A percentile compares a stretch with the other conserved stretches of the same genome.
These are phyloP conservation scores for Drosera spatulata DNA, from an alignment of 179 eudicot genomes.

Conservation along the genomic window DNA sequence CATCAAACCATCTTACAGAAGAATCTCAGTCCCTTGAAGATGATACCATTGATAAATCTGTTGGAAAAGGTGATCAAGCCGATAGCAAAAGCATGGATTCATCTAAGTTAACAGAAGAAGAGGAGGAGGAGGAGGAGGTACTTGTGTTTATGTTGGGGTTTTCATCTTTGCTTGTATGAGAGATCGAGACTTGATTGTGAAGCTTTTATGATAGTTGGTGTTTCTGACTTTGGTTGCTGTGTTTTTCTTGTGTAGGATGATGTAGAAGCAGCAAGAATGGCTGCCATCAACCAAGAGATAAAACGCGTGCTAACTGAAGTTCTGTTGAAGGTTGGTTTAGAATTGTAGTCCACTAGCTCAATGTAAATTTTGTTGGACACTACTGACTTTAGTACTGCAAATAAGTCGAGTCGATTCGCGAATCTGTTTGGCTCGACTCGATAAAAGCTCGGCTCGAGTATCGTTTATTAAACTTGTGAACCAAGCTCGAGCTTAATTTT, in stretches of 20 bases:
- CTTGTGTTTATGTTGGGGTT: not conserved
- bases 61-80: slow-evolving; percentile 48
- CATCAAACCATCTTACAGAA: slow-evolving; percentile 37
- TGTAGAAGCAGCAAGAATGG: slow-evolving; percentile 65
- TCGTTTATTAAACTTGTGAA: too few relatives aligned
- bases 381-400: slow-evolving; percentile 6
- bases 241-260: slow-evolving; percentile 43
- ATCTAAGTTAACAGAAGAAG: slow-evolving; percentile 72
- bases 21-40: slow-evolving; percentile 51
- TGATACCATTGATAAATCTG: slow-evolving; percentile 40
- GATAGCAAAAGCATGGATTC: slow-evolving; percentile 77
- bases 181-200: not conserved
- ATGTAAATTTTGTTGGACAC: slow-evolving; percentile 1
- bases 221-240: slow-evolving; percentile 4
- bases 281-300: slow-evolving; percentile 85
- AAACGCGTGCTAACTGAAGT: slow-evolving; percentile 92
- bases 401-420: too few relatives aligned
- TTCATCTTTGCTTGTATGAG: not conserved
- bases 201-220: not conserved
- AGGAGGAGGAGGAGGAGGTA: slow-evolving; percentile 42
- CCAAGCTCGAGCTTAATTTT: too few relatives aligned
- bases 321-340: slow-evolving; percentile 62
- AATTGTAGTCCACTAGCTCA: not conserved
- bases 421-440: too few relatives aligned
- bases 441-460: too few relatives aligned